Conservation (phyloP, 2,329 filamentous ascomycete genomes). For the Trichophyton mentagrophytes region DNA sequence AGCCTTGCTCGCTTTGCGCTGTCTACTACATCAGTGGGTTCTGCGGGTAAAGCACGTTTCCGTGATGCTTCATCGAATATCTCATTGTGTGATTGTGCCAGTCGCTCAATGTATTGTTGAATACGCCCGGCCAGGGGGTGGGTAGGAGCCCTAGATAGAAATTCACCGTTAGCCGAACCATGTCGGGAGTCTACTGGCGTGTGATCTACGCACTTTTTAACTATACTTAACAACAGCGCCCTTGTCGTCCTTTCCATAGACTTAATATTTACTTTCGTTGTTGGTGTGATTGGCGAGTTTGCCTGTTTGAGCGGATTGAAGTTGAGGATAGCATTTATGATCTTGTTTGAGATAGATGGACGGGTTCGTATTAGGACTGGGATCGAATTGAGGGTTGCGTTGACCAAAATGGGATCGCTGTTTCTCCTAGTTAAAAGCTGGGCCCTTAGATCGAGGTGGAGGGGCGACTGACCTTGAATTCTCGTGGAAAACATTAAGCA, state of each 20-base stretch:
- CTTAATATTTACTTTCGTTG: slow-evolving; percentile 66
- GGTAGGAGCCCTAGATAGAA: slow-evolving; percentile 54
- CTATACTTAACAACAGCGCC: slow-evolving; percentile 67
- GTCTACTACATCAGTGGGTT: slow-evolving; percentile 61
- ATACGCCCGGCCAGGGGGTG: slow-evolving; percentile 65
- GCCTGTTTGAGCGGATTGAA: slow-evolving; percentile 85
- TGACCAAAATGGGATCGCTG: slow-evolving; percentile 77
- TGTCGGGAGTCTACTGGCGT: not conserved
- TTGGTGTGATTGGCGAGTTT: slow-evolving; percentile 62
- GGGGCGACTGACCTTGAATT: slow-evolving; percentile 56
- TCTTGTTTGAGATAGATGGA: slow-evolving; percentile 69
- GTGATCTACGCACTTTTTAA: slow-evolving; percentile 50
- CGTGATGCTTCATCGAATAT: slow-evolving; percentile 62
- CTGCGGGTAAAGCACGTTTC: slow-evolving; percentile 61
- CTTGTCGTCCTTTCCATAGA: slow-evolving; percentile 93
- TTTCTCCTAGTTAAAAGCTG: not conserved
- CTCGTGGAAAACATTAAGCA: slow-evolving; percentile 75
- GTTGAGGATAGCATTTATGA: slow-evolving; percentile 69
- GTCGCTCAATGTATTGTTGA: slow-evolving; percentile 72
- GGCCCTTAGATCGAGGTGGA: not conserved
- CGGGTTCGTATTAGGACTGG: slow-evolving; percentile 71
- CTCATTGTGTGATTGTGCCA: slow-evolving; percentile 65
- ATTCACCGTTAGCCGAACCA: not conserved
- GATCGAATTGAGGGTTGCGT: slow-evolving; percentile 81
- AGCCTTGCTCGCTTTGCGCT: slow-evolving; percentile 69